Evolutionary conservation across 768 basidiomycete genomes (phyloP).

Genomic region (Lentinus brumalis): DNA sequence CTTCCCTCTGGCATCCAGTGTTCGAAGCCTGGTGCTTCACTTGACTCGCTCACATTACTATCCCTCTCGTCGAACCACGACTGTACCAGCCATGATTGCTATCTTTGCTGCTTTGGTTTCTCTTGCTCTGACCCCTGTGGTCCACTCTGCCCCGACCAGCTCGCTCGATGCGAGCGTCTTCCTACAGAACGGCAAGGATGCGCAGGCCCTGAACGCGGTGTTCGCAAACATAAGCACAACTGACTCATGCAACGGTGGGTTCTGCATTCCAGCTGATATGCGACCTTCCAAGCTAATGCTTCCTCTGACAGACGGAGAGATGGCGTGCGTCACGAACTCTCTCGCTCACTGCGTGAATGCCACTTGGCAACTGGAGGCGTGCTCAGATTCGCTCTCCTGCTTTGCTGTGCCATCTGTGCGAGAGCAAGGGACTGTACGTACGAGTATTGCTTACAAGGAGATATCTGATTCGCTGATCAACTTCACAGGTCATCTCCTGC

Average conservation of each 20-base stretch:
- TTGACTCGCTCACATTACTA: constrained; percentile 13
- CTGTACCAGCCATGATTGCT: neutral
- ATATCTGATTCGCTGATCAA: neutral
- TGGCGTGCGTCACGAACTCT: constrained; percentile 45
- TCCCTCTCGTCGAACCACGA: neutral
- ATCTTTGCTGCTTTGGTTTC: constrained; percentile 2
- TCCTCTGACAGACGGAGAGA: constrained; percentile 38
- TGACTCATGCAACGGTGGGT: constrained; percentile 50
- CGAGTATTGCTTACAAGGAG: neutral
- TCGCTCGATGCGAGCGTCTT: constrained; percentile 45
- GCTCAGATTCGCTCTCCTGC: constrained; percentile 42
- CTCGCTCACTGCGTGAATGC: constrained; percentile 45
- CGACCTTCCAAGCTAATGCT: neutral
- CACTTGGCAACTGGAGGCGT: constrained; percentile 42
- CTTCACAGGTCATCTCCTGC: constrained; percentile 48
- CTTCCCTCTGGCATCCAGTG: neutral
- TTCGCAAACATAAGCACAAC: constrained; percentile 43
- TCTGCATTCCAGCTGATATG: neutral
- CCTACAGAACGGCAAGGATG: constrained; percentile 48
- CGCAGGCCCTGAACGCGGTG: constrained; percentile 52
- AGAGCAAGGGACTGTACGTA: constrained; percentile 37
- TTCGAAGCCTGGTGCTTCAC: constrained; percentile 33
- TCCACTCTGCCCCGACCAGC: constrained; percentile 14
- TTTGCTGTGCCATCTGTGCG: constrained; percentile 53
- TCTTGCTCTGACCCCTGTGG: neutral